phyloP scores from a whole-genome alignment of 129 eudicot species.

The Oenanthe sinensis region DNA sequence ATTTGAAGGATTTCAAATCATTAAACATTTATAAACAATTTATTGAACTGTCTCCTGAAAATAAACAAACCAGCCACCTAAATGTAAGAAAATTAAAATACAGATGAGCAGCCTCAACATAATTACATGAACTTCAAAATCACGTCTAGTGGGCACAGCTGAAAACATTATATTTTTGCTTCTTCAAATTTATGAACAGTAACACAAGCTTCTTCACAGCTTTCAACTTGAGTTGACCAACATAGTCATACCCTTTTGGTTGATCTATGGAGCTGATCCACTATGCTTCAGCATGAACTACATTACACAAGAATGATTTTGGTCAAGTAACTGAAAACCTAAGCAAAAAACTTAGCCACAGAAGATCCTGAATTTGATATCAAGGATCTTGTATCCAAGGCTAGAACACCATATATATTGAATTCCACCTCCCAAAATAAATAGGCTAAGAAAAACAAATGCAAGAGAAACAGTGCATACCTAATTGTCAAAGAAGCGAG shows the following conservation, averaged over 20 bases:
- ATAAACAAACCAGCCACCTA: slow-evolving; percentile 1
- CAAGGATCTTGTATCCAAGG: neutral
- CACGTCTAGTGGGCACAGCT: slow-evolving; percentile 11
- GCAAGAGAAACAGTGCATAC: slow-evolving; percentile 24
- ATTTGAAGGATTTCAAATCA: neutral
- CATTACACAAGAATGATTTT: no score
- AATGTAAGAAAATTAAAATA: neutral
- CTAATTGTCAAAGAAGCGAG: slow-evolving; percentile 74
- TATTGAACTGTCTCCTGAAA: slow-evolving; percentile 3
- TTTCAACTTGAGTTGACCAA: neutral
- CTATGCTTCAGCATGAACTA: neutral
- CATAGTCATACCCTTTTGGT: neutral
- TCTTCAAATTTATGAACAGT: neutral
- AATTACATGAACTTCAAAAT: slow-evolving; percentile 8
- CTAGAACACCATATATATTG: neutral
- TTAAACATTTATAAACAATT: neutral
- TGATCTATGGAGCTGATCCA: neutral
- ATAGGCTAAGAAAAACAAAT: neutral
- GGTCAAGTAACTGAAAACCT: neutral
- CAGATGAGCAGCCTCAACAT: neutral
- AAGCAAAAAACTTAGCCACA: neutral
- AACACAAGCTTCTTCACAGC: neutral
- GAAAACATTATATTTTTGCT: neutral
- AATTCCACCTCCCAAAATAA: neutral
- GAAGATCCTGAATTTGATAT: neutral